Base-by-base conservation (phyloP, 2,329 filamentous ascomycete species). In the Fusarium tuaranense region DNA sequence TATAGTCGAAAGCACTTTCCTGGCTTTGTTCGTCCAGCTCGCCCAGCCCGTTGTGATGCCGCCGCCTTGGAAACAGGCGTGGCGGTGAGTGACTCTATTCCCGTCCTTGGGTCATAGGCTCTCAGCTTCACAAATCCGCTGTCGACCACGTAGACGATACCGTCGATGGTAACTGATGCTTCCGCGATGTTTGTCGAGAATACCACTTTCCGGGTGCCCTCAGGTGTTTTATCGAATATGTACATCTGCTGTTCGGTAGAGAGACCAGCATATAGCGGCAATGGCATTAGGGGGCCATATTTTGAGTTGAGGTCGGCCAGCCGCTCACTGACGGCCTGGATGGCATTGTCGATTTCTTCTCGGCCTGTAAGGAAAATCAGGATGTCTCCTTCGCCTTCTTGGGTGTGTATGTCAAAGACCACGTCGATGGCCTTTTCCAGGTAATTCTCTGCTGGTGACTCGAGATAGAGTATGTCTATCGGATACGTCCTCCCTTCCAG, bases 151-250 rank as follows among this genome's bases (percentile, higher is more conserved):
- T 94, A 97, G 65, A 95, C 92, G 70, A 98, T 95, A 4, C 95
- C 95, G 63, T 97, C 92, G 66, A 98, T 97, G 18, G 97, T 98
- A 51, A 99, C 93, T 2, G 95, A 98, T 6, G 97, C 96, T 85
- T 99, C 97, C 14, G 97, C 95, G 74, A 98, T 98, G 81, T 98
- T 98, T 68, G 97, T 98, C 5, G 94, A 93, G 75, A 98, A 92
- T 39, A 99, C 94, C 44, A 98, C 93, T 81, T 98, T 98, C 48
- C 97, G 90, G 2, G 92, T 95, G 69, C 95, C 92, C 70, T 94
- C 92, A 0, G 94, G 91, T 2, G 95, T 87, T 64, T 93, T 91
- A 78, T 98, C 95, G 80, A 98, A 98, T 46, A 98, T 93, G 75
- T 95, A 95, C 91, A 98, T 96, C 80, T 98, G 97, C 79, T 98